Evolutionary conservation across 768 basidiomycete genomes (phyloP).

Genomic region (Pleurotus sapidus): DNA sequence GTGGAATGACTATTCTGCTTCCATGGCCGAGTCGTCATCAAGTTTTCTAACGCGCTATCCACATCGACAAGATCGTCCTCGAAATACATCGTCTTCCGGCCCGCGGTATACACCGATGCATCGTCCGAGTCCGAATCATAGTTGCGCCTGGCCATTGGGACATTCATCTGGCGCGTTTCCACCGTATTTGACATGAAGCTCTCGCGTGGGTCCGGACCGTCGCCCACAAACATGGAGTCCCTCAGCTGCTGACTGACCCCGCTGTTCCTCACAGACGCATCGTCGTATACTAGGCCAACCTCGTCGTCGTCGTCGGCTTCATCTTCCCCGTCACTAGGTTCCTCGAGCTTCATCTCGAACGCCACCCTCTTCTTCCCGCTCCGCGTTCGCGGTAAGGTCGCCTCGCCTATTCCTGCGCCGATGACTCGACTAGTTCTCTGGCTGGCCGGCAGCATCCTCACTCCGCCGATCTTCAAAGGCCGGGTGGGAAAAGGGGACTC

Average conservation of each 20-base stretch:
- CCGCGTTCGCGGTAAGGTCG: background rate
- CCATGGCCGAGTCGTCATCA: background rate
- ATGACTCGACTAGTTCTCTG: too few relatives aligned
- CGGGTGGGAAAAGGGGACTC: constrained; percentile 50
- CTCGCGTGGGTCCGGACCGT: background rate
- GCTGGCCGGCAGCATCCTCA: constrained; percentile 8
- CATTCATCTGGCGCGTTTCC: background rate
- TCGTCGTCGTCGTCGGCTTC: constrained; percentile 23
- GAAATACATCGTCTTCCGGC: constrained; percentile 8
- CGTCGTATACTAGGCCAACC: constrained; percentile 25
- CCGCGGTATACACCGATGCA: constrained; percentile 6
- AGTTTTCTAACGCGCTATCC: background rate
- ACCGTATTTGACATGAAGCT: background rate
- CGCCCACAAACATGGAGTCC: background rate
- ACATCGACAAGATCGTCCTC: constrained; percentile 3
- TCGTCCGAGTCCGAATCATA: constrained; percentile 24
- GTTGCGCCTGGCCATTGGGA: constrained; percentile 1
- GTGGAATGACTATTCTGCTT: too few relatives aligned
- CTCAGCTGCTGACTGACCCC: background rate
- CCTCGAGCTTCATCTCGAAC: constrained; percentile 11
- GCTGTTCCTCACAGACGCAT: background rate
- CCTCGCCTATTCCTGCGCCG: too few relatives aligned
- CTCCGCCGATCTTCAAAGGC: constrained; percentile 29
- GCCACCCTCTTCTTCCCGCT: constrained; percentile 8
- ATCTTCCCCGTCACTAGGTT: constrained; percentile 17